These are phyloP conservation scores for Globisporangium iwayamae DNA, from an alignment of 352 stramenopile genomes.

Conservation along the genomic window DNA sequence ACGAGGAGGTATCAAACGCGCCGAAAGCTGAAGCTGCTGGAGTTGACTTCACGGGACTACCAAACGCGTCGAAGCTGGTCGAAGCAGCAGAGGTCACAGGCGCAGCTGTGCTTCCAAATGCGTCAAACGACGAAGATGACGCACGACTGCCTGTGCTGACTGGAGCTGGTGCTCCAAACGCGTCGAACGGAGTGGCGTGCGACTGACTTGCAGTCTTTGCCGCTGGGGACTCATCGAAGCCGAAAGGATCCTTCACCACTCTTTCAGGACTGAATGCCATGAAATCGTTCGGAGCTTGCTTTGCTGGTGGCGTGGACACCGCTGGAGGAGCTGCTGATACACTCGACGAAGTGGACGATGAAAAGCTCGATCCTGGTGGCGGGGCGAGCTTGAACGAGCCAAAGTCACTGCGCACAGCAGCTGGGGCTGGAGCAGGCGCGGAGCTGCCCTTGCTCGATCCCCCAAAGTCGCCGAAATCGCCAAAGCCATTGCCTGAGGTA, in stretches of 20 bases:
- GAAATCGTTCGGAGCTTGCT: slow-evolving; percentile 46
- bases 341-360: slow-evolving; percentile 25
- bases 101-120: slow-evolving; percentile 15
- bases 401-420: slow-evolving; percentile 37
- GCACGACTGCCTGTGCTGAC: slow-evolving; percentile 1
- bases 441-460: slow-evolving; percentile 17
- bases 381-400: slow-evolving; percentile 70
- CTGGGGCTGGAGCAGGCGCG: slow-evolving; percentile 18
- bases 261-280: slow-evolving; percentile 58
- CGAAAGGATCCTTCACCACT: slow-evolving; percentile 44
- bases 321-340: slow-evolving; percentile 7
- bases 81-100: neutral
- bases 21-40: slow-evolving; percentile 20
- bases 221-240: slow-evolving; percentile 39
- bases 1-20: slow-evolving; percentile 25
- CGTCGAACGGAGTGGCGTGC: slow-evolving; percentile 6
- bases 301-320: slow-evolving; percentile 13
- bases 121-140: slow-evolving; percentile 24
- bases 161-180: slow-evolving; percentile 5
- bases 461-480: slow-evolving; percentile 59
- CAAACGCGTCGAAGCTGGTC: slow-evolving; percentile 10
- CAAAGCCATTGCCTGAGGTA: slow-evolving; percentile 27
- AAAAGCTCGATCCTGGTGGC: slow-evolving; percentile 47
- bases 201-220: slow-evolving; percentile 14
- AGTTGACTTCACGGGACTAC: neutral